Conservation (phyloP, 1,139 yeast genomes). For the Ogataea hybrid region DNA sequence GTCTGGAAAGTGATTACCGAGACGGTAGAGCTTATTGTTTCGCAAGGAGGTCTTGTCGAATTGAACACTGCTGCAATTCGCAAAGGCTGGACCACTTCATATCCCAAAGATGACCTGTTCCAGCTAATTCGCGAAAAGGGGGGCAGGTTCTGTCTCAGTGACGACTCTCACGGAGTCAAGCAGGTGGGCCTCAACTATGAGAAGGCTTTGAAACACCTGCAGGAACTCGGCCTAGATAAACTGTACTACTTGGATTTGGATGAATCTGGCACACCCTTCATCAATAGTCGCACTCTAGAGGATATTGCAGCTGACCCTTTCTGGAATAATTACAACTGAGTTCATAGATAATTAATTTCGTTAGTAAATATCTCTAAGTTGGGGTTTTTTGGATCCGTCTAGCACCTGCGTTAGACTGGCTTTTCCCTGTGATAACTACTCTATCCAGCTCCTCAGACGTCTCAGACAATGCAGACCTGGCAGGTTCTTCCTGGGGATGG, state of each 20-base stretch:
- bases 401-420: slow-evolving; percentile 7
- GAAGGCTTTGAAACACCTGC: slow-evolving; percentile 54
- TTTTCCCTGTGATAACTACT: slow-evolving; percentile 1
- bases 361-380: neutral
- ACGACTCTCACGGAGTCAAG: slow-evolving; percentile 77
- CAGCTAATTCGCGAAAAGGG: slow-evolving; percentile 47
- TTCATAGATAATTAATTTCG: neutral
- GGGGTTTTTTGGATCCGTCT: slow-evolving; percentile 1
- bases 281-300: slow-evolving; percentile 26
- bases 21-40: slow-evolving; percentile 53
- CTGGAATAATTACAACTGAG: slow-evolving; percentile 10
- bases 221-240: slow-evolving; percentile 41
- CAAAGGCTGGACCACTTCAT: slow-evolving; percentile 85
- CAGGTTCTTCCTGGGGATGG: slow-evolving; percentile 3
- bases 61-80: slow-evolving; percentile 86
- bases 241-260: slow-evolving; percentile 54
- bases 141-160: slow-evolving; percentile 79
- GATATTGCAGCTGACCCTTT: slow-evolving; percentile 10
- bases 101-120: slow-evolving; percentile 71
- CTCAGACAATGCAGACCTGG: neutral
- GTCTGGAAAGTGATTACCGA: slow-evolving; percentile 59
- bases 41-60: slow-evolving; percentile 74
- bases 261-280: slow-evolving; percentile 29
- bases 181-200: slow-evolving; percentile 83
- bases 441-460: neutral